phyloP scores from a whole-genome alignment of 495 filamentous ascomycete species.

The Aspergillus cavernicola region DNA sequence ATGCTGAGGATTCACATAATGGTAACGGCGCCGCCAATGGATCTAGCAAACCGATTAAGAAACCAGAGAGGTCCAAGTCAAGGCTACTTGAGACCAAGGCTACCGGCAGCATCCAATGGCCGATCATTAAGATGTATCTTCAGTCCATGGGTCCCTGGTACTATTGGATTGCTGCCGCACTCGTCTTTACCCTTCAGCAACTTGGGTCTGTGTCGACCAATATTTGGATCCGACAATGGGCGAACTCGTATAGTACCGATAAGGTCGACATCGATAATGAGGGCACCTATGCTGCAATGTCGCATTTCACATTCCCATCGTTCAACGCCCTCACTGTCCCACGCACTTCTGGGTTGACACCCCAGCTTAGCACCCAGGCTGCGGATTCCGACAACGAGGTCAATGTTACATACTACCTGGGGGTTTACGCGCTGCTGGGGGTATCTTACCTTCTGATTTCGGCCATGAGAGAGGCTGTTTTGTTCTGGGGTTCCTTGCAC shows the following conservation, averaged over 20 bases:
- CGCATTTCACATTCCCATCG: conserved; percentile 38
- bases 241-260: conserved; percentile 53
- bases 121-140: conserved; percentile 80
- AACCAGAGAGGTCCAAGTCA: conserved; percentile 49
- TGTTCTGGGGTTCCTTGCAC: conserved; percentile 89
- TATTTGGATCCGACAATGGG: conserved; percentile 93
- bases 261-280: conserved; percentile 21
- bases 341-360: conserved; percentile 29
- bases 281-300: conserved; percentile 38
- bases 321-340: conserved; percentile 41
- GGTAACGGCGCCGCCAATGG: conserved; percentile 36
- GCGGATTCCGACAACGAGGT: conserved; percentile 46
- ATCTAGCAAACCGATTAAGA: conserved; percentile 12
- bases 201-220: conserved; percentile 78
- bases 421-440: conserved; percentile 76
- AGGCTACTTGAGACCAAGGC: conserved; percentile 71
- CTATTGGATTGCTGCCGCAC: conserved; percentile 76
- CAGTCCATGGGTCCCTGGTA: conserved; percentile 88
- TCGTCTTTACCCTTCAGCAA: conserved; percentile 78
- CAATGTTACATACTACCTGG: conserved; percentile 78
- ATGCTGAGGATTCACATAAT: conserved; percentile 24
- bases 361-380: conserved; percentile 27
- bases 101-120: conserved; percentile 79
- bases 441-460: conserved; percentile 69
- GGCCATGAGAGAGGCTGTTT: conserved; percentile 71